phyloP scores from a whole-genome alignment of 73 alveolate genomes.

The Tetrahymena thermophila region DNA sequence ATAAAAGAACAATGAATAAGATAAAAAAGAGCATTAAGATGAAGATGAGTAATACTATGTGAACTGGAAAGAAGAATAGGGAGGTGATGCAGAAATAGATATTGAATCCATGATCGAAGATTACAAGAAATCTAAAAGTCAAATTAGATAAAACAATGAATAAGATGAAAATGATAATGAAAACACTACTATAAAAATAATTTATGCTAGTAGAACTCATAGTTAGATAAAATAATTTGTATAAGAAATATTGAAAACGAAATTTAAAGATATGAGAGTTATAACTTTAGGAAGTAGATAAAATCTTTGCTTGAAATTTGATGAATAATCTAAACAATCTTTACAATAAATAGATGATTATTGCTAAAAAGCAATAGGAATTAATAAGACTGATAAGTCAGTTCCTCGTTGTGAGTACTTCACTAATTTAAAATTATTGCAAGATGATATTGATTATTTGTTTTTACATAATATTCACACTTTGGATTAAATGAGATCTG shows the following conservation, averaged over 20 bases:
- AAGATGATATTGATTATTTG: not conserved
- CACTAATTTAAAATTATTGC: not conserved
- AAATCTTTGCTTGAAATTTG: not conserved
- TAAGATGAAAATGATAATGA: slow-evolving; percentile 29
- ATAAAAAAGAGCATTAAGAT: not conserved
- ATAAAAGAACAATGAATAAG: not conserved
- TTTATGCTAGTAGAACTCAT: slow-evolving; percentile 36
- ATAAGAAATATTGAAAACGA: not conserved
- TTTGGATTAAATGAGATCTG: not conserved
- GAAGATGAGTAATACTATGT: not conserved
- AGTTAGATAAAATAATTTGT: not conserved
- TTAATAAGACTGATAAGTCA: not conserved
- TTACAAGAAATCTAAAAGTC: slow-evolving; percentile 20
- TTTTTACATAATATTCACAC: not conserved
- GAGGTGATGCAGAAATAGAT: slow-evolving; percentile 32
- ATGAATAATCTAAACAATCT: not conserved
- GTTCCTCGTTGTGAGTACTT: not conserved
- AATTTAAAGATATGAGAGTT: not conserved
- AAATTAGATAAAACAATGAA: slow-evolving; percentile 33
- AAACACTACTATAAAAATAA: not conserved
- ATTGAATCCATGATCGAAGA: not conserved
- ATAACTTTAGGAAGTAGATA: not conserved
- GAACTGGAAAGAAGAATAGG: slow-evolving; percentile 38
- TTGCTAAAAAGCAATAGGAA: not conserved
- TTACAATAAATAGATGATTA: not conserved